Evolutionary conservation across 441 rosid species (phyloP), one percentile per base, ranked within the genome.

Genomic region (Geranium incanum): DNA sequence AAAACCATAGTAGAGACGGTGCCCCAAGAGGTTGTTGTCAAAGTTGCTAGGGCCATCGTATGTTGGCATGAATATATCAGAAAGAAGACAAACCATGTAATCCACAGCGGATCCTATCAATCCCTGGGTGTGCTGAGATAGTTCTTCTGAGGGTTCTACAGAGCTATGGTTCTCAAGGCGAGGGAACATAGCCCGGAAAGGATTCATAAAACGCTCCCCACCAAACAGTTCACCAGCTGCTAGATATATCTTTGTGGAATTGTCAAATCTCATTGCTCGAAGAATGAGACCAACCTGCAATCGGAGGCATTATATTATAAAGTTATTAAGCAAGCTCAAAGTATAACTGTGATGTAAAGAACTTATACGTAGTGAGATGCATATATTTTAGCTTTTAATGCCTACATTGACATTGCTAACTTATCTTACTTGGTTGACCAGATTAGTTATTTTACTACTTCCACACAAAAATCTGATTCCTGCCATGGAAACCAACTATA

Each of bases 11-110:
- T 92, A 92, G 52, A 95, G 96, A 43, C 98, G 92, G 74, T 92
- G 98, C 72, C 98, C 99, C 69, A 92, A 76, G 74, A 95, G 99
- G 78, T 95, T 95, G 88, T 92, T 95, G 69, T 98, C 99, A 70
- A 92, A 95, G 83, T 95, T 92, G 89, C 98, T 95, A 3, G 99
- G 99, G 74, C 99, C 99, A 59, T 95, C 99, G 67, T 92, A 95
- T 64, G 99, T 95, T 77, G 98, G 98, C 97, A 93, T 84, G 72
- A 93, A 93, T 70, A 93, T 89, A 80, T 92, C 98, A 9, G 99
- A 90, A 39, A 95, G 97, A 48, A 95, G 93, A 80, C 99, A 90
- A 67, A 95, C 99, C 99, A 95, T 92, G 86, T 95, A 95, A 91
- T 95, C 99, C 72, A 95, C 99, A 67, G 98, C 99, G 67, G 98